Evolutionary conservation across 2,329 filamentous ascomycete species (phyloP).

Genomic region (Curvularia spicifera): DNA sequence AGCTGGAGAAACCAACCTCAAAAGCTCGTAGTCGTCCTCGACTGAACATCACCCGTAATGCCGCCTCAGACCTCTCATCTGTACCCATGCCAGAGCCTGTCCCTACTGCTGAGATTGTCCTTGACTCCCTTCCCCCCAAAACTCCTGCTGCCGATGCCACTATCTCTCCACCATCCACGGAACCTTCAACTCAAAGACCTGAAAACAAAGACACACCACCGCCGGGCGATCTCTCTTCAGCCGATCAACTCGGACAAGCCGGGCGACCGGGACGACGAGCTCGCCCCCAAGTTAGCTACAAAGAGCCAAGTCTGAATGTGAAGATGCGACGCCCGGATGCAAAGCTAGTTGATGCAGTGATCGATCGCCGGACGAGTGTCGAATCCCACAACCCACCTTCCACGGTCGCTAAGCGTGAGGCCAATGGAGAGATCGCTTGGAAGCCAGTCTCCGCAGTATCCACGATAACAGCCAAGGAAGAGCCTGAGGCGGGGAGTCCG

Average conservation of each 20-base stretch:
- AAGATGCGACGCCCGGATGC: slow-evolving; percentile 59
- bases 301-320: slow-evolving; percentile 55
- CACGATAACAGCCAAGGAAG: slow-evolving; percentile 32
- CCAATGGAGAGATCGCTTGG: slow-evolving; percentile 34
- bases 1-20: slow-evolving; percentile 29
- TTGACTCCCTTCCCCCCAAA: slow-evolving; percentile 50
- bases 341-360: slow-evolving; percentile 55
- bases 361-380: slow-evolving; percentile 35
- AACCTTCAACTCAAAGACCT: slow-evolving; percentile 48
- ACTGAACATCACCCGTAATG: slow-evolving; percentile 35
- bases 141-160: slow-evolving; percentile 48
- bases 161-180: slow-evolving; percentile 54
- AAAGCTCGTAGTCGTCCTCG: slow-evolving; percentile 34
- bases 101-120: slow-evolving; percentile 37
- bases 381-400: slow-evolving; percentile 32
- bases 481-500: slow-evolving; percentile 44
- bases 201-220: slow-evolving; percentile 54
- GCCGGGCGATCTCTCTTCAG: slow-evolving; percentile 48
- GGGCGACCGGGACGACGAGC: slow-evolving; percentile 54
- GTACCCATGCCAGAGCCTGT: slow-evolving; percentile 32
- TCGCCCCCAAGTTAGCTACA: slow-evolving; percentile 56
- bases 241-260: slow-evolving; percentile 42
- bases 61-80: slow-evolving; percentile 28
- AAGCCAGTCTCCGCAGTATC: slow-evolving; percentile 34
- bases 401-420: slow-evolving; percentile 40